These are phyloP conservation scores for Magnaporthiopsis incrustans DNA, from an alignment of 2,329 filamentous ascomycete species.

Conservation along the genomic window DNA sequence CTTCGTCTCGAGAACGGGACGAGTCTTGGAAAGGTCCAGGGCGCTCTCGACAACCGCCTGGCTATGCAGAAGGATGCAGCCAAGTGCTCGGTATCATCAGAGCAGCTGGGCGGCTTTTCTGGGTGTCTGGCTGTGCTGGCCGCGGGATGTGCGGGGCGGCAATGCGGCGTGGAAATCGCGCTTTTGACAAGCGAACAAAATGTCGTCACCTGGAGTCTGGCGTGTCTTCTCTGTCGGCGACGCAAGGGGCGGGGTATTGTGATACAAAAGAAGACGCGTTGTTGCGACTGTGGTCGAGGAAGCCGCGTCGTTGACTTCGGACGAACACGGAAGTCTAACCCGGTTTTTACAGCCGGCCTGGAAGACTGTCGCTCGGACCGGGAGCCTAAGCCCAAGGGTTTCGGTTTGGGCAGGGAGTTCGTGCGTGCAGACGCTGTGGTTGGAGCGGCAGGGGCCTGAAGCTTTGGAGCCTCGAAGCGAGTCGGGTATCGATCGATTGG, in stretches of 20 bases:
- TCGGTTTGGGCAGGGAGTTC: slow-evolving; percentile 28
- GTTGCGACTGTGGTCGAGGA: neutral
- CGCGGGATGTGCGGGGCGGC: too few relatives aligned
- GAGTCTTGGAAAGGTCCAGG: neutral
- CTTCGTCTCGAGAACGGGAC: neutral
- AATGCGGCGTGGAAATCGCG: neutral
- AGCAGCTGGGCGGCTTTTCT: neutral
- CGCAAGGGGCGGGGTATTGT: neutral
- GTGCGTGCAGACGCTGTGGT: slow-evolving; percentile 17
- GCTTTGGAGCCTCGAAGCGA: neutral
- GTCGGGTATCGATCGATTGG: neutral
- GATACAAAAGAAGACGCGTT: neutral
- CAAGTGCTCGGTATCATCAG: neutral
- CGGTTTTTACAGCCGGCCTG: neutral
- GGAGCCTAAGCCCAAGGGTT: slow-evolving; percentile 12
- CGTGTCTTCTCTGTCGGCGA: neutral
- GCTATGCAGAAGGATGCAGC: neutral
- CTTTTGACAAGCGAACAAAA: neutral
- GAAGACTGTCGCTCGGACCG: neutral
- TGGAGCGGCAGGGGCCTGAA: neutral
- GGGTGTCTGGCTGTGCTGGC: too few relatives aligned
- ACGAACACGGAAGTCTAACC: neutral
- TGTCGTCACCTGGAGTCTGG: neutral
- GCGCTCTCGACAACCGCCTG: neutral
- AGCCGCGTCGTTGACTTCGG: neutral